Evolutionary conservation across 805 yeast genomes (phyloP).

Genomic region (Torulaspora microellipsoides): DNA sequence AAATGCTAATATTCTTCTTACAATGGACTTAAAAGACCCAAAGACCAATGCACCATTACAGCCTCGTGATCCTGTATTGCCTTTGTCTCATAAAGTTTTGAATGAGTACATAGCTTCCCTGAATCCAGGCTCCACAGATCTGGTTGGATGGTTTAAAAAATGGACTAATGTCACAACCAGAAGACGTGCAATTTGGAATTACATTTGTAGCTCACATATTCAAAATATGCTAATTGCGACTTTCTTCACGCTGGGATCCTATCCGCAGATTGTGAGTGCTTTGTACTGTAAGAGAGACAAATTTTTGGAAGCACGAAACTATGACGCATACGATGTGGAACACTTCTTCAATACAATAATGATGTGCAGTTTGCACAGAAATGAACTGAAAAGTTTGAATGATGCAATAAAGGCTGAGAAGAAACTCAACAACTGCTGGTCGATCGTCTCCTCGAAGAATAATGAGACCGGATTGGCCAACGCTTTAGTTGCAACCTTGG

Average conservation of each 20-base stretch:
- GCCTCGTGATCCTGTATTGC: slow-evolving; percentile 33
- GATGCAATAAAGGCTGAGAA: slow-evolving; percentile 17
- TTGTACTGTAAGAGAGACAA: slow-evolving; percentile 16
- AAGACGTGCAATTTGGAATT: slow-evolving; percentile 24
- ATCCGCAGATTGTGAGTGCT: slow-evolving; percentile 18
- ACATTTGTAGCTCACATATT: slow-evolving; percentile 22
- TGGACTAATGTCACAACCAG: slow-evolving; percentile 28
- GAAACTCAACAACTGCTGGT: slow-evolving; percentile 25
- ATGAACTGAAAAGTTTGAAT: slow-evolving; percentile 11
- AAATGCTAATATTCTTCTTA: slow-evolving; percentile 36
- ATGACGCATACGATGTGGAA: slow-evolving; percentile 24
- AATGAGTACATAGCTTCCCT: slow-evolving; percentile 25
- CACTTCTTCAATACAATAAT: slow-evolving; percentile 28
- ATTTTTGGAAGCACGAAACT: slow-evolving; percentile 22
- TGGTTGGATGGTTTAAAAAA: slow-evolving; percentile 23
- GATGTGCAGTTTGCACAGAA: slow-evolving; percentile 31
- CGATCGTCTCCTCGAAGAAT: slow-evolving; percentile 12
- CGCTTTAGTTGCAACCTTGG: slow-evolving; percentile 16
- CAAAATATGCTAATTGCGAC: slow-evolving; percentile 26
- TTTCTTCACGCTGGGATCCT: slow-evolving; percentile 24
- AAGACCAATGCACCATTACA: slow-evolving; percentile 31
- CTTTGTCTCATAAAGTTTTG: slow-evolving; percentile 28
- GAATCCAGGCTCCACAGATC: slow-evolving; percentile 17
- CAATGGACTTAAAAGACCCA: slow-evolving; percentile 40
- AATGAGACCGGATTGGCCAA: slow-evolving; percentile 26